These are phyloP conservation scores for Scutellaria galericulata DNA, from an alignment of 257 asterid genomes.

Conservation along the genomic window DNA sequence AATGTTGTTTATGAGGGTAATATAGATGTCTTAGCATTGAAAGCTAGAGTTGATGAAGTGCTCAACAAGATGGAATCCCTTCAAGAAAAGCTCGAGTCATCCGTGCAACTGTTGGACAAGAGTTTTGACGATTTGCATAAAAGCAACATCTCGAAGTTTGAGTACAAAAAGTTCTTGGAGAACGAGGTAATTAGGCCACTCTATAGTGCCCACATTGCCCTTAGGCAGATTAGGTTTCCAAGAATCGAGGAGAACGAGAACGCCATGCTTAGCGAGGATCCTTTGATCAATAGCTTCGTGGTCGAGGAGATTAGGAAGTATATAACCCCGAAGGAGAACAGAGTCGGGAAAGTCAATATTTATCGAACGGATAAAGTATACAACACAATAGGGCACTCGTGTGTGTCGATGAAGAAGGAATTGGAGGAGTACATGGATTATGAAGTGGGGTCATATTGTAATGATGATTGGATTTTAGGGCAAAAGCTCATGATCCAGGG, in stretches of 20 bases:
- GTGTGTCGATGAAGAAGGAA: conserved; percentile 67
- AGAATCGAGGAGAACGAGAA: conserved; percentile 41
- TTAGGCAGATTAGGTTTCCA: conserved; percentile 82
- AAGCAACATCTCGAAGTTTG: conserved; percentile 53
- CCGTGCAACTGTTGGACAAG: conserved; percentile 61
- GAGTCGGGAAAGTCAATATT: conserved; percentile 65
- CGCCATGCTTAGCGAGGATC: conserved; percentile 57
- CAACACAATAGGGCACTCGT: conserved; percentile 88
- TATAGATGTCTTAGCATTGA: conserved; percentile 48
- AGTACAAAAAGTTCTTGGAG: conserved; percentile 68
- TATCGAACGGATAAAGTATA: conserved; percentile 64
- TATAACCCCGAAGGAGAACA: conserved; percentile 72
- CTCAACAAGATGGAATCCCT: conserved; percentile 63
- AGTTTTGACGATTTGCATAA: conserved; percentile 30
- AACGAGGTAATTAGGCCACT: conserved; percentile 81
- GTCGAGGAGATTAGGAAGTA: conserved; percentile 90
- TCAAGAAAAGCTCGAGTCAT: conserved; percentile 70
- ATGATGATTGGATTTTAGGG: conserved; percentile 82
- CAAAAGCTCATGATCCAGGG: conserved; percentile 84
- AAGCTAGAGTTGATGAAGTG: conserved; percentile 66
- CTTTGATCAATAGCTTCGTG: conserved; percentile 67
- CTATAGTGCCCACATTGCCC: conserved; percentile 76
- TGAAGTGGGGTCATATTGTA: conserved; percentile 86
- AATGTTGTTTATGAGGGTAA: conserved; percentile 38
- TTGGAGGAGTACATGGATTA: conserved; percentile 89